Evolutionary conservation across 257 asterid species (phyloP).

Genomic region (Avicennia marina): DNA sequence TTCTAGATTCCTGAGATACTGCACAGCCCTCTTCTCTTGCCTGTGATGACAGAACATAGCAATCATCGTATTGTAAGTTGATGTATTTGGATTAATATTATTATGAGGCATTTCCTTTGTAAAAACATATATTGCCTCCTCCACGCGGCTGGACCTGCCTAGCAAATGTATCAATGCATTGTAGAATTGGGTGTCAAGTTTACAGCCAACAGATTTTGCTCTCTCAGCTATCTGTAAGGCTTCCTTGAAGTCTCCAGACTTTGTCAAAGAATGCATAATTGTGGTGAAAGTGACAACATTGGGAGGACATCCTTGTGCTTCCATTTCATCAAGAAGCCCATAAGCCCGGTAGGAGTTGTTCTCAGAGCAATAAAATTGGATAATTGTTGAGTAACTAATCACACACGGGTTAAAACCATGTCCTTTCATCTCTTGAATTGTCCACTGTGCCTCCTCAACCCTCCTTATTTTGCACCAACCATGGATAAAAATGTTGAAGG

Average conservation of each 20-base stretch:
- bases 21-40: constrained; percentile 45
- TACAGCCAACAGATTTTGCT: constrained; percentile 55
- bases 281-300: constrained; percentile 74
- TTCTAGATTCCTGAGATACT: constrained; percentile 49
- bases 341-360: constrained; percentile 43
- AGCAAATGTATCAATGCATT: constrained; percentile 68
- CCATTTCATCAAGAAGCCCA: constrained; percentile 81
- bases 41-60: constrained; percentile 68
- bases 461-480: constrained; percentile 85
- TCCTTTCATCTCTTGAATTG: constrained; percentile 86
- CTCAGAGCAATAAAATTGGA: constrained; percentile 56
- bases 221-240: constrained; percentile 51
- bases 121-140: constrained; percentile 50
- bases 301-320: constrained; percentile 51
- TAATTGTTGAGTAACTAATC: constrained; percentile 68
- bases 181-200: constrained; percentile 64
- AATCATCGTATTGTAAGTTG: constrained; percentile 78
- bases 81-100: constrained; percentile 51
- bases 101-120: constrained; percentile 47
- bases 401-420: constrained; percentile 62
- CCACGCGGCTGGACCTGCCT: constrained; percentile 45
- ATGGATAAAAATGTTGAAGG: constrained; percentile 70
- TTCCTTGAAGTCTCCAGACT: constrained; percentile 49
- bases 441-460: constrained; percentile 94
- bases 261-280: constrained; percentile 62